Percentiles rank a stretch among this genome's conserved stretches.
Evolutionary conservation across 2,329 filamentous ascomycete species (phyloP).

Genomic region (Fulvia fulva): DNA sequence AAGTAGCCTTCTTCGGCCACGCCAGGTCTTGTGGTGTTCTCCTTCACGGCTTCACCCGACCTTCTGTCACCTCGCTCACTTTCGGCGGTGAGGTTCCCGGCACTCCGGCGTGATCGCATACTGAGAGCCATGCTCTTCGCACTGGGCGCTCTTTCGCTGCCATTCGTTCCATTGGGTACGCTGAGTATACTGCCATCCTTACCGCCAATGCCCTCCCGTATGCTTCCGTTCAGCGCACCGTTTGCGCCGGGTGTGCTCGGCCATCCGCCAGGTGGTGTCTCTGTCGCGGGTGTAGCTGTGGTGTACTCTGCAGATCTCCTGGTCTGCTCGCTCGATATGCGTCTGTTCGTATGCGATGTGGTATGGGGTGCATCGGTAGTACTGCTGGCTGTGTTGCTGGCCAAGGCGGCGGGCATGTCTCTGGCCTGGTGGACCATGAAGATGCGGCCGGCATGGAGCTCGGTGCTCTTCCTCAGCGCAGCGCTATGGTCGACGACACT

Average conservation of each 20-base stretch:
- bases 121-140: constrained; percentile 37
- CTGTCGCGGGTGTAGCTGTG: constrained; percentile 17
- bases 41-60: constrained; percentile 28
- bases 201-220: constrained; percentile 34
- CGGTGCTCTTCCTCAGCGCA: constrained; percentile 28
- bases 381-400: constrained; percentile 26
- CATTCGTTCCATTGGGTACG: constrained; percentile 21
- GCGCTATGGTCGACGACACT: not conserved
- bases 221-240: constrained; percentile 38
- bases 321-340: constrained; percentile 11
- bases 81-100: constrained; percentile 21
- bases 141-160: constrained; percentile 25
- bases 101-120: constrained; percentile 28
- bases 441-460: constrained; percentile 30
- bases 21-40: constrained; percentile 23
- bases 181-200: constrained; percentile 28
- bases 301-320: constrained; percentile 1
- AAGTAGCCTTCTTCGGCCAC: constrained; percentile 47
- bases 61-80: constrained; percentile 31
- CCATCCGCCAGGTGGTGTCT: constrained; percentile 27
- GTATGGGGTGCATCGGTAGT: constrained; percentile 20
- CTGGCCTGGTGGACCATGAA: constrained; percentile 43
- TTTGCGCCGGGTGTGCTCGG: constrained; percentile 30
- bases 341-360: constrained; percentile 7
- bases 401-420: constrained; percentile 49